Base-by-base conservation (phyloP, 805 yeast species). In the Saccharomyces mikatae region DNA sequence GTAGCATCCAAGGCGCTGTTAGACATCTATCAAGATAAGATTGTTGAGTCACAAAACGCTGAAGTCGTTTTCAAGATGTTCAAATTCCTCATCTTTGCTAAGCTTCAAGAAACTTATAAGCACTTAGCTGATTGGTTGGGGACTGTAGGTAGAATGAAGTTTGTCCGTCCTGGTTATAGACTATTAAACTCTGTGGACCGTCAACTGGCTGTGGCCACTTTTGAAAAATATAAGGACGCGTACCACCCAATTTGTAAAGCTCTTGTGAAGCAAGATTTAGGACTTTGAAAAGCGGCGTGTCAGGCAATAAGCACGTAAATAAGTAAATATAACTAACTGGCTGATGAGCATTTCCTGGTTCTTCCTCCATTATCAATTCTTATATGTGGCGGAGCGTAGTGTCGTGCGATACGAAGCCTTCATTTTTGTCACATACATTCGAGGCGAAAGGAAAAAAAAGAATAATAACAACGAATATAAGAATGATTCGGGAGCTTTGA, bases 81-180 rank as follows among this genome's bases (percentile, higher is more conserved):
- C 68, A 75, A 83, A 56, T 76, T 89, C 52, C 83, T 86, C 60
- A 75, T 88, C 6, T 71, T 76, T 0, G 86, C 85, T 30, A 72
- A 76, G 29, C 72, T 81, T 53, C 57, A 65, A 11, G 69, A 74
- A 32, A 73, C 74, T 51, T 80, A 84, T 67, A 72, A 71, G 54
- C 72, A 71, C 47, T 73, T 90, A 48, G 89, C 95, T 3, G 80
- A 81, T 52, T 90, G 96, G 96, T 77, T 90, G 53, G 95, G 92
- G 11, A 83, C 91, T 2, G 94, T 90, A 24, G 97, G 97, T 22
- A 80, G 97, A 75, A 90, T 90, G 97, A 90, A 90, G 74, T 90
- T 84, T 66, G 96, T 88, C 27, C 80, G 97, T 70, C 96, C 97
- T 30, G 89, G 94, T 3, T 89, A 82, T 71, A 77, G 81, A 48